A percentile compares a stretch with the other conserved stretches of the same genome.
Conservation (phyloP, 495 filamentous ascomycete species). For the Trypethelium eluteriae region DNA sequence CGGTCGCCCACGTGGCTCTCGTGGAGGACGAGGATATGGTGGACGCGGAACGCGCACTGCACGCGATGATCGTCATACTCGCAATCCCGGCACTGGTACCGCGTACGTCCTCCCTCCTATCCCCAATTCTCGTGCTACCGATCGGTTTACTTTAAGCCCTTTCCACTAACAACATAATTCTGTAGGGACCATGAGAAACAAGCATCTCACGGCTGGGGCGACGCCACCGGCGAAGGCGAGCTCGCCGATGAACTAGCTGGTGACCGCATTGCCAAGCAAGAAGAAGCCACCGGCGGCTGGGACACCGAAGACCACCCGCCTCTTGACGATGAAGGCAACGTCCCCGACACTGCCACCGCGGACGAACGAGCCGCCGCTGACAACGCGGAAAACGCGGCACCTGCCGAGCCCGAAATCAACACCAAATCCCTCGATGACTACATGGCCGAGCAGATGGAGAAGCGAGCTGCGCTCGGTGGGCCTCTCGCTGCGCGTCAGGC, state of each 20-base stretch:
- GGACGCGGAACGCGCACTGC: conserved; percentile 36
- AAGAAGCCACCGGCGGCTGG: conserved; percentile 52
- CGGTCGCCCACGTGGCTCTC: conserved; percentile 46
- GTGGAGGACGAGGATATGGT: conserved; percentile 46
- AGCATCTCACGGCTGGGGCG: conserved; percentile 86
- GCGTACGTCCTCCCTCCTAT: conserved; percentile 47
- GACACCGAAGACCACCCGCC: conserved; percentile 35
- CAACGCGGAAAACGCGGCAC: conserved; percentile 24
- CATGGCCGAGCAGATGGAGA: conserved; percentile 77
- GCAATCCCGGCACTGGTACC: conserved; percentile 43
- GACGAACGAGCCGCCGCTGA: conserved; percentile 38
- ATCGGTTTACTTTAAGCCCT: no score
- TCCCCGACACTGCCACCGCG: conserved; percentile 36
- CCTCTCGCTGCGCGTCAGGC: conserved; percentile 66
- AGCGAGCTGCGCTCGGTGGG: conserved; percentile 63
- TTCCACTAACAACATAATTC: conserved; percentile 20
- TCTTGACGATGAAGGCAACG: conserved; percentile 30
- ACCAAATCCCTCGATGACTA: conserved; percentile 80
- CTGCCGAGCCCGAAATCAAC: conserved; percentile 72
- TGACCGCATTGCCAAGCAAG: conserved; percentile 74
- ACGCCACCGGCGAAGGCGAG: conserved; percentile 67
- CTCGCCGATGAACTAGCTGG: conserved; percentile 82
- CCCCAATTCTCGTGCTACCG: no score
- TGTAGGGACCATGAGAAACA: conserved; percentile 84
- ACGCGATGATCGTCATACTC: conserved; percentile 75